Base-by-base conservation (phyloP, 2,329 filamentous ascomycete genomes). In the Penicillium fuscoglaucum region DNA sequence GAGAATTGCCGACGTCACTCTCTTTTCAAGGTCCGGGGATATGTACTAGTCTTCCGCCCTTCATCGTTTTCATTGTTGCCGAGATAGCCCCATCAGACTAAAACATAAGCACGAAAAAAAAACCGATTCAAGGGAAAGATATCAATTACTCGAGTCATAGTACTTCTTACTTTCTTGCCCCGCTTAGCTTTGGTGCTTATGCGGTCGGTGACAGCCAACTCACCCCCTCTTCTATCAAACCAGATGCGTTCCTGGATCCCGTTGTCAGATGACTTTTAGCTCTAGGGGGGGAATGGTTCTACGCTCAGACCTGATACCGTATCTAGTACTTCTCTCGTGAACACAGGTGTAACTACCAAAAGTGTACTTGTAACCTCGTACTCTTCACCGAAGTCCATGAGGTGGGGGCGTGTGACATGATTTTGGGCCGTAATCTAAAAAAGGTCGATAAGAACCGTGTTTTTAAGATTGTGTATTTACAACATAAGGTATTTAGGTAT, bases 191-290 rank as follows among this genome's bases (percentile, higher is more conserved):
- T 47, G 31, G 33, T 31, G 54, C 47, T 56, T 52, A 52, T 56
- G 54, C 47, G 28, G 28, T 55, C n/a, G 24, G 3, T 48, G 31
- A 48, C 19, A 55, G 29, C 29, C 28, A 52, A 45, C 52, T 55
- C 53, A 58, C 43, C 53, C 50, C 21, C n/a, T 24, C n/a, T 17
- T 26, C 47, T 49, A 29, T 44, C 50, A 46, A 62, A 61, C 68
- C 68, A 71, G 66, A 60, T 55, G 58, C 54, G 65, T 67, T 71
- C 66, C 67, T 70, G 58, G 21, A 62, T 61, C 63, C 63, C 66
- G 68, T 62, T 58, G 61, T 63, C 61, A 62, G 60, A 65, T 57
- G 62, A 59, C 28, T 28, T 37, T 21, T 17, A 21, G 8, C 12
- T 29, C 28, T 29, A 45, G 26, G 2, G 9, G 9, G 15, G 9